Percentiles rank a stretch among this genome's conserved stretches.
phyloP scores from a whole-genome alignment of 2,329 filamentous ascomycete genomes.

The Lachnellula occidentalis region DNA sequence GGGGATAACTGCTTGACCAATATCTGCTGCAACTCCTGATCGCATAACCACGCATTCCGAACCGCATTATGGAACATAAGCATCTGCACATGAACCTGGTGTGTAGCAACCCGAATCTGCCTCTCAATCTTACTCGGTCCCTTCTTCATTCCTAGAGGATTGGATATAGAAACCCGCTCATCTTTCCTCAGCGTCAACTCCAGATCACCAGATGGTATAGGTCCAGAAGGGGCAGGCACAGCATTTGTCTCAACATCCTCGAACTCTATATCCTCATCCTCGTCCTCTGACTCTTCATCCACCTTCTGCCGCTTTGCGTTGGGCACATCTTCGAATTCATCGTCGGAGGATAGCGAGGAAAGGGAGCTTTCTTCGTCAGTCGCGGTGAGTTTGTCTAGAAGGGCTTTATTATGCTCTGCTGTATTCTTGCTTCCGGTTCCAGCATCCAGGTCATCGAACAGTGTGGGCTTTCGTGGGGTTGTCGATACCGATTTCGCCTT shows the following conservation, averaged over 20 bases:
- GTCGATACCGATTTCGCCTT: slow-evolving; percentile 21
- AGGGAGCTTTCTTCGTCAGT: slow-evolving; percentile 35
- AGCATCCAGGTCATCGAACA: slow-evolving; percentile 58
- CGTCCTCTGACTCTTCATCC: slow-evolving; percentile 36
- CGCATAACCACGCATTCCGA: slow-evolving; percentile 78
- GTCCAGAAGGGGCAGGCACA: slow-evolving; percentile 34
- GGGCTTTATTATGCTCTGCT: slow-evolving; percentile 38
- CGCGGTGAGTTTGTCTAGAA: slow-evolving; percentile 40
- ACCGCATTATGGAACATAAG: slow-evolving; percentile 86
- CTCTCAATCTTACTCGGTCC: slow-evolving; percentile 82
- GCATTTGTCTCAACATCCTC: slow-evolving; percentile 49
- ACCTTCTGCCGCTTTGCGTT: slow-evolving; percentile 38
- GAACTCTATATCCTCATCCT: slow-evolving; percentile 57
- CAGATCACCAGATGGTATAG: slow-evolving; percentile 57
- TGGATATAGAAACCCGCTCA: slow-evolving; percentile 53
- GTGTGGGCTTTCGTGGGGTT: slow-evolving; percentile 46
- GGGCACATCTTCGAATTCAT: slow-evolving; percentile 50
- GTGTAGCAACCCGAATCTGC: slow-evolving; percentile 69
- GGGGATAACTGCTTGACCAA: slow-evolving; percentile 69
- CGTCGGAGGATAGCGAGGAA: slow-evolving; percentile 36
- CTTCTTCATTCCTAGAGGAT: slow-evolving; percentile 64
- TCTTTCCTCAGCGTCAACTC: slow-evolving; percentile 65
- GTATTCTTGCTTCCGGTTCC: slow-evolving; percentile 31
- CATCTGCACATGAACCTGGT: slow-evolving; percentile 83
- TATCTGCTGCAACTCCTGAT: slow-evolving; percentile 67